Evolutionary conservation across 768 basidiomycete species (phyloP), one percentile per base, ranked within the genome.

Genomic region (Calocybe indica): DNA sequence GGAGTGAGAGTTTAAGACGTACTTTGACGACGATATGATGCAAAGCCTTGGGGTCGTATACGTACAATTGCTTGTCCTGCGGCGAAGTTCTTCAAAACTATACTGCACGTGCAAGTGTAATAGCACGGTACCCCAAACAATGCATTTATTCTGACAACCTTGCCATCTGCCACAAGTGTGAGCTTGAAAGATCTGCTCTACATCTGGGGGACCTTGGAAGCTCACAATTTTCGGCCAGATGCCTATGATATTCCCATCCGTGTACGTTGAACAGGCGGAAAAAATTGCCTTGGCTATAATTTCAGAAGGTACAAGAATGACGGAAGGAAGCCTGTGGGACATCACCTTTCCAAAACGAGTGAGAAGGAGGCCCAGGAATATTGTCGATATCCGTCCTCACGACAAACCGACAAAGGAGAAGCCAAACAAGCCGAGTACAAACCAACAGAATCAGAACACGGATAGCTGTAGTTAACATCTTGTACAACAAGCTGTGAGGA

Each of bases 31-130:
- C 43, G 29, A 71, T 62, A 43, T 68, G 58, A 49, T 69, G 58
- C 5, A 72, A 13, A 7, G 71, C 67, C 28, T 62, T 60, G 5
- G 67, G 71, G 35, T 71, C 71, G 6, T 61, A 64, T 33, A 71
- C 49, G 48, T 64, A 70, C 31, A 72, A 59, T 30, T 52, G 45
- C 31, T 40, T 34, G 33, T 43, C 39, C 53, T 54, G 14, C n/a
- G 2, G 12, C 35, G 28, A 6, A n/a, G 7, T 37, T 37, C 8
- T 39, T 34, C 22, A 15, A 30, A 36, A 28, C 15, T 7, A 37
- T n/a, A 38, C 8, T 22, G 8, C 8, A 29, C 37, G 1, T 1
- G 10, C 7, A 37, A 2, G 31, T 22, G 40, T 11, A 30, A 12
- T 31, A 32, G 28, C 9, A 3, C 30, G 53, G 29, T 52, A 58